Conservation (phyloP, 495 filamentous ascomycete species). For the Astrothelium macrocarpum region DNA sequence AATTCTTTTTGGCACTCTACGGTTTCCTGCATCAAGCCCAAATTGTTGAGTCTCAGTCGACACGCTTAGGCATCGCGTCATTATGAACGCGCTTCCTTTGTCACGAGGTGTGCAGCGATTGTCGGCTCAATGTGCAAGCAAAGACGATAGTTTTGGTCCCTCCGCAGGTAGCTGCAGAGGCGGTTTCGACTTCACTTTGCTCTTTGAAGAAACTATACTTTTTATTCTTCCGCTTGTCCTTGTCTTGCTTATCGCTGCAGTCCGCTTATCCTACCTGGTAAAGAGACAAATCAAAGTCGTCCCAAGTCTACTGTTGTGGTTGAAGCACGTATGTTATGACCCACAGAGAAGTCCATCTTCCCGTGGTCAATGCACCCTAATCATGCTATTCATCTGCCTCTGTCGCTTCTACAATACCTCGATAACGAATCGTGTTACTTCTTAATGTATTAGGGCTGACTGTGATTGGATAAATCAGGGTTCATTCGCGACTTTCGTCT, state of each 20-base stretch:
- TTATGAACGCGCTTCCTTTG: neutral
- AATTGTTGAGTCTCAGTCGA: neutral
- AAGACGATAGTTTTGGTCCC: slow-evolving; percentile 27
- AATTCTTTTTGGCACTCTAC: too few relatives aligned
- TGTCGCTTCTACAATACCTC: too few relatives aligned
- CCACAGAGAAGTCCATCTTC: too few relatives aligned
- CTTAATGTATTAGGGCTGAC: neutral
- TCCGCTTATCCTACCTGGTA: slow-evolving; percentile 39
- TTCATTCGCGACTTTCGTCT: slow-evolving; percentile 34
- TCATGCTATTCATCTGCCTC: too few relatives aligned
- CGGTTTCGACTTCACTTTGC: slow-evolving; percentile 8
- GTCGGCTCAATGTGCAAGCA: neutral
- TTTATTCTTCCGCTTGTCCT: slow-evolving; percentile 41
- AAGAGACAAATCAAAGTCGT: slow-evolving; percentile 40
- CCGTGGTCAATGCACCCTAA: too few relatives aligned
- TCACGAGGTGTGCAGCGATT: neutral
- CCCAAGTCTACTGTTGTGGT: slow-evolving; percentile 29
- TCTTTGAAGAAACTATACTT: slow-evolving; percentile 41
- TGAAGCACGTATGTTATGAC: slow-evolving; percentile 45
- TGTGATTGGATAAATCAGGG: slow-evolving; percentile 23
- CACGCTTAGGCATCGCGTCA: neutral
- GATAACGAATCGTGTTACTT: neutral
- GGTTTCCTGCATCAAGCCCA: neutral
- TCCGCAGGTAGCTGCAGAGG: slow-evolving; percentile 29
- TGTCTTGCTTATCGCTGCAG: slow-evolving; percentile 40